Evolutionary conservation across 2,329 filamentous ascomycete genomes (phyloP).

Genomic region (Ilyonectria robusta): DNA sequence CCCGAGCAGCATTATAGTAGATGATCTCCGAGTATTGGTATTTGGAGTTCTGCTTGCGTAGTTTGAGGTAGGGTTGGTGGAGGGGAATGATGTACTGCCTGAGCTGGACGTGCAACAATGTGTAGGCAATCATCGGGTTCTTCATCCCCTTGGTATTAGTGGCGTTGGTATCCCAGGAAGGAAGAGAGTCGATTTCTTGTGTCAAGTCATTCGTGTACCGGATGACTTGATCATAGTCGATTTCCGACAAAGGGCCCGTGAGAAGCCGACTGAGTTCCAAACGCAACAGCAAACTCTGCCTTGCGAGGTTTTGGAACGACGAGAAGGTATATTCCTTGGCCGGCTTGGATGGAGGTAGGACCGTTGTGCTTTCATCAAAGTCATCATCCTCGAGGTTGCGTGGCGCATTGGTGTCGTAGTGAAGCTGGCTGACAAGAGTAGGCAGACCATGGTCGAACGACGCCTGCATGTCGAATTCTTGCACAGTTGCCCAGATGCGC

Average conservation of each 20-base stretch:
- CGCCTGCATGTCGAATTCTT: constrained; percentile 74
- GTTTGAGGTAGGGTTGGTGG: constrained; percentile 72
- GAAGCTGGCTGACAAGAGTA: constrained; percentile 69
- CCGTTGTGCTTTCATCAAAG: constrained; percentile 67
- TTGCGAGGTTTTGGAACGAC: constrained; percentile 71
- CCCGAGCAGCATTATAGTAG: constrained; percentile 74
- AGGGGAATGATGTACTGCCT: constrained; percentile 74
- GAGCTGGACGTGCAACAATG: constrained; percentile 72
- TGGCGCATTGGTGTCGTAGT: constrained; percentile 69
- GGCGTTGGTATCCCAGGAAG: constrained; percentile 65
- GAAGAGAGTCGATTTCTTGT: constrained; percentile 72
- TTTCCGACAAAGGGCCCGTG: constrained; percentile 67
- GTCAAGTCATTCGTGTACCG: constrained; percentile 73
- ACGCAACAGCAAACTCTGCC: constrained; percentile 69
- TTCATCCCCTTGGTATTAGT: constrained; percentile 59
- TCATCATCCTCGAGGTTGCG: constrained; percentile 71
- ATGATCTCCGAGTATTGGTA: constrained; percentile 75
- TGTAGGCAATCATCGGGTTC: constrained; percentile 72
- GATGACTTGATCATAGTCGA: constrained; percentile 74
- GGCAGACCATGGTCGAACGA: constrained; percentile 73
- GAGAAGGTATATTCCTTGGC: constrained; percentile 69
- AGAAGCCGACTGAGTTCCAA: constrained; percentile 71
- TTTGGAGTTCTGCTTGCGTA: constrained; percentile 71
- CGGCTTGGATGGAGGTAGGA: constrained; percentile 66
- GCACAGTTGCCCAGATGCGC: constrained; percentile 72